These are phyloP conservation scores for Aspergillaceae sp. DNA, from an alignment of 2,329 filamentous ascomycete genomes.

Conservation along the genomic window DNA sequence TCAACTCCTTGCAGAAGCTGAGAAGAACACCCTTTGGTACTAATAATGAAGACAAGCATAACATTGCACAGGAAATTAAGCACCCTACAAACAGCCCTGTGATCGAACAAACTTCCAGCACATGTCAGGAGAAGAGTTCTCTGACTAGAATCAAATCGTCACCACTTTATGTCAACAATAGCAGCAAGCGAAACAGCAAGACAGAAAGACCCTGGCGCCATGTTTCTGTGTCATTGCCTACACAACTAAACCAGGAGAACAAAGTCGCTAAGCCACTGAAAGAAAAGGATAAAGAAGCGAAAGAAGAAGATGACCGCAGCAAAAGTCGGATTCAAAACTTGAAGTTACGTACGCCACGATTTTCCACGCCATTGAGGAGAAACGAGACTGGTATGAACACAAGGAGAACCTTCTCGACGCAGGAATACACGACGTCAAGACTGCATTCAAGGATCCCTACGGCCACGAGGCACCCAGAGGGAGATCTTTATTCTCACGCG, in stretches of 20 bases:
- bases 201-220: background rate
- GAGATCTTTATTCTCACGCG: slow-evolving; percentile 7
- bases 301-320: background rate
- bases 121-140: too few species aligned
- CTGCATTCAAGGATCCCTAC: slow-evolving; percentile 9
- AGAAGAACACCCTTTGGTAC: slow-evolving; percentile 10
- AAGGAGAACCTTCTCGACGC: background rate
- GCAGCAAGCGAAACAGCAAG: background rate
- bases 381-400: background rate
- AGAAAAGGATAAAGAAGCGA: background rate
- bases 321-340: background rate
- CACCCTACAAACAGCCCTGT: too few species aligned
- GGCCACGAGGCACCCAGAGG: slow-evolving; percentile 3
- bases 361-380: background rate
- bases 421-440: background rate
- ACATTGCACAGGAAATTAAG: background rate
- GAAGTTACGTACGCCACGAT: background rate
- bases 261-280: background rate
- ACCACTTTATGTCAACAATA: background rate
- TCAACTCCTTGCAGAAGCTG: slow-evolving; percentile 12
- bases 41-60: background rate
- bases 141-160: too few species aligned
- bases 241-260: background rate
- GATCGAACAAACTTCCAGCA: too few species aligned
- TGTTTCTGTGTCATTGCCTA: background rate